Evolutionary conservation across 768 basidiomycete genomes (phyloP), one percentile per base, ranked within the genome.

Genomic region (Collybia sp.): DNA sequence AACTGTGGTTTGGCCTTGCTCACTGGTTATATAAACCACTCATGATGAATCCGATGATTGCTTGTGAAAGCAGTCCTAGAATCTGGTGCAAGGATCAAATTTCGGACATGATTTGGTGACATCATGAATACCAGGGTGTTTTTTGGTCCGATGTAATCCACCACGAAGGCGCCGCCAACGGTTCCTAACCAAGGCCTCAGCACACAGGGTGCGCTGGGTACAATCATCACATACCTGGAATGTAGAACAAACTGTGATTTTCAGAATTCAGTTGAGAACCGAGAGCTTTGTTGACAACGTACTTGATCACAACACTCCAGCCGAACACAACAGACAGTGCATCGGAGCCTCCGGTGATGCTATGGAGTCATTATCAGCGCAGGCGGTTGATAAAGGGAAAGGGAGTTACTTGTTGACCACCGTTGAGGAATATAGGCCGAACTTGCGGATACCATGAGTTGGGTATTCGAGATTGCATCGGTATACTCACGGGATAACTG

Each of bases 261-360:
- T 8, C 18, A 31, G 10, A 12, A 30, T 20, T 46, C 15, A 25
- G 25, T 8, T 8, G n/a, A n/a, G n/a, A n/a, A 20, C 30, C 42
- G 5, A 25, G 4, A 25, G 9, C 32, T 3, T 33, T 41, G 30
- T 4, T 42, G 36, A 45, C 19, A 8, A 53, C 78, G 38, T 59
- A 88, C 88, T 87, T 87, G 70, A 92, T 86, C 13, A 93, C 79
- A 37, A 88, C 83, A 50, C 75, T 79, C 92, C 91, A 93, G 15
- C 90, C 90, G 51, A 93, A 82, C 6, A 85, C 72, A 40, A 84
- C 72, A 2, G 66, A 58, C n/a, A 93, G 68, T 5, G 80, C 70
- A 6, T 62, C 55, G 25, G 63, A 61, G 30, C 67, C 63, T 20
- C 84, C 82, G 12, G 81, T 83, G 48, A 91, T 70, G 44, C 82